These are phyloP conservation scores for Fusarium oligoseptatum DNA, from an alignment of 2,329 filamentous ascomycete genomes.

Conservation along the genomic window DNA sequence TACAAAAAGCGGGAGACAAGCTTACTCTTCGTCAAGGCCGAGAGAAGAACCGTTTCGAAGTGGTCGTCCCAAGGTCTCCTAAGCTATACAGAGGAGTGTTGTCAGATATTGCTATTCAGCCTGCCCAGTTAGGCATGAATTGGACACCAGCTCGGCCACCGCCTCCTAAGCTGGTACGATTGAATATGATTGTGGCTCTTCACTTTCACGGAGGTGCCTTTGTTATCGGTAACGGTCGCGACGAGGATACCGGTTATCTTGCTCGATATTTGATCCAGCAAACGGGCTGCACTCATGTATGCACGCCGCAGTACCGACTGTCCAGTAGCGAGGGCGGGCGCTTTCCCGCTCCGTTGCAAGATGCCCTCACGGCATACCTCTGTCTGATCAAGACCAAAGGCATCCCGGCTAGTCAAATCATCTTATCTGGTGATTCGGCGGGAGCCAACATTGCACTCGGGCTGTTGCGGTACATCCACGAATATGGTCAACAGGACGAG, in stretches of 20 bases:
- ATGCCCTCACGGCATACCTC: conserved; percentile 37
- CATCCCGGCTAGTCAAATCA: conserved; percentile 33
- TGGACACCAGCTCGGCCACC: conserved; percentile 39
- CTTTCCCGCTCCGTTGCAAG: conserved; percentile 37
- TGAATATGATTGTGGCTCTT: conserved; percentile 20
- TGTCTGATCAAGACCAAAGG: conserved; percentile 17
- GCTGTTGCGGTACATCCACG: conserved; percentile 35
- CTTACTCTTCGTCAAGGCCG: conserved; percentile 12
- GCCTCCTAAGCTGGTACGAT: conserved; percentile 15
- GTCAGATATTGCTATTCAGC: conserved; percentile 14
- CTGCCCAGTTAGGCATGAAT: conserved; percentile 31
- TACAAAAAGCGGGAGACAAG: conserved; percentile 21
- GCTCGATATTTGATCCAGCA: conserved; percentile 23
- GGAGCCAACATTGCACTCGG: conserved; percentile 36
- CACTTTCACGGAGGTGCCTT: conserved; percentile 40
- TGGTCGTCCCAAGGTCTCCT: conserved; percentile 19
- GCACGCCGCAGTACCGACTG: conserved; percentile 38
- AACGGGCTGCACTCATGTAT: conserved; percentile 41
- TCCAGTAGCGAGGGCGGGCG: conserved; percentile 33
- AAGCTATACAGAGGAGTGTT: conserved; percentile 35
- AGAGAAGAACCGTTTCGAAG: conserved; percentile 39
- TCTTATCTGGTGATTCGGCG: conserved; percentile 36
- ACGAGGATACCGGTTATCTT: conserved; percentile 37
- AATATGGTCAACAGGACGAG: conserved; percentile 23
- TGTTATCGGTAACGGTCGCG: conserved; percentile 39